Evolutionary conservation across 257 asterid species (phyloP).

Genomic region (Linderniella brevidens): DNA sequence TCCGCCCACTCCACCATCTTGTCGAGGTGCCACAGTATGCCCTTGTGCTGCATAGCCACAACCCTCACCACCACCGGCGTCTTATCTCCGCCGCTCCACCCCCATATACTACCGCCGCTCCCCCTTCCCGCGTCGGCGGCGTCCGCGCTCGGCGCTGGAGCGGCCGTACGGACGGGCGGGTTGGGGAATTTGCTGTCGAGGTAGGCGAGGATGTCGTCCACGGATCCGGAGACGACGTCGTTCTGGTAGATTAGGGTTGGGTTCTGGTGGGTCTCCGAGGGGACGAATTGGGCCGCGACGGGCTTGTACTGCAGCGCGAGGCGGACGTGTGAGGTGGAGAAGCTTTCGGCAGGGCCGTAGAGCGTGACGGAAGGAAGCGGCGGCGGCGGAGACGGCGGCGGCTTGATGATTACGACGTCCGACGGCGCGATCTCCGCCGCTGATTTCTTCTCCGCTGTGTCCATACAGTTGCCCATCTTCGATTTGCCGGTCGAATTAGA

Average conservation of each 20-base stretch:
- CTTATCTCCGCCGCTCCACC: slow-evolving; percentile 72
- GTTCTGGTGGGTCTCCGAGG: slow-evolving; percentile 36
- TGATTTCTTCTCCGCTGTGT: slow-evolving; percentile 30
- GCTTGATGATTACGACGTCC: slow-evolving; percentile 17
- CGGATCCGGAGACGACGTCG: slow-evolving; percentile 75
- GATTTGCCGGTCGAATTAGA: neutral
- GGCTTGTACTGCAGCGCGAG: slow-evolving; percentile 79
- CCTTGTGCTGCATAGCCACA: slow-evolving; percentile 74
- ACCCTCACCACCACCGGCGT: slow-evolving; percentile 90
- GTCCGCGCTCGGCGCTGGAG: slow-evolving; percentile 14
- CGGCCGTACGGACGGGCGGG: slow-evolving; percentile 31
- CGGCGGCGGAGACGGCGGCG: no score
- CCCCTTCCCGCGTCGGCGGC: slow-evolving; percentile 15
- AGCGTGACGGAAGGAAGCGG: slow-evolving; percentile 44
- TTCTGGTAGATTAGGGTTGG: slow-evolving; percentile 50
- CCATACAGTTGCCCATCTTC: slow-evolving; percentile 60
- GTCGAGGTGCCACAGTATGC: slow-evolving; percentile 82
- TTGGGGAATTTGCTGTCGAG: slow-evolving; percentile 76
- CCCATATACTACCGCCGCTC: slow-evolving; percentile 42
- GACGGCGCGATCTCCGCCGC: slow-evolving; percentile 77
- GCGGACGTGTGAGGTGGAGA: slow-evolving; percentile 62
- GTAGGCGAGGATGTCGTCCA: slow-evolving; percentile 44
- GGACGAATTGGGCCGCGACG: slow-evolving; percentile 40
- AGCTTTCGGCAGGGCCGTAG: slow-evolving; percentile 50
- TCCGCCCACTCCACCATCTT: slow-evolving; percentile 87